Evolutionary conservation across 257 asterid species (phyloP).

Genomic region (Galeopsis tetrahit): DNA sequence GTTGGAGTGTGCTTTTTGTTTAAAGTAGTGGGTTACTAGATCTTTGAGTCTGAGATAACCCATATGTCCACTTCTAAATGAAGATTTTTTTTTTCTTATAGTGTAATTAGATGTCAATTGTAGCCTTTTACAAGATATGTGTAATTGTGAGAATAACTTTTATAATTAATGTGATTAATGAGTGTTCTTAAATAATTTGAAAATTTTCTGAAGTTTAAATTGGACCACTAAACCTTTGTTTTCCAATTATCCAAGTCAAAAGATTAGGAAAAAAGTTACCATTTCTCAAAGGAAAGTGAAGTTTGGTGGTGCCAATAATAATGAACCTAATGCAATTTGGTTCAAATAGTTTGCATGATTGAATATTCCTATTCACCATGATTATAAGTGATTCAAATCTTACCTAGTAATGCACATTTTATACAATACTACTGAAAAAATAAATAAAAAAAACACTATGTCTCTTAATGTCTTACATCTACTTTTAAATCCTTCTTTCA

Average conservation of each 20-base stretch:
- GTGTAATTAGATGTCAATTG: no score
- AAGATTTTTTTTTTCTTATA: no score
- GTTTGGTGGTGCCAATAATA: slow-evolving; percentile 39
- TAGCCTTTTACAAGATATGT: no score
- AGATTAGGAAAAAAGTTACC: not conserved
- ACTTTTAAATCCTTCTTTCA: no score
- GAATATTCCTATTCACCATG: slow-evolving; percentile 18
- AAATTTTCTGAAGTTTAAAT: not conserved
- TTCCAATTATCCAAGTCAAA: not conserved
- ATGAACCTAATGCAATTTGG: slow-evolving; percentile 29
- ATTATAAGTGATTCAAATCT: slow-evolving; percentile 20
- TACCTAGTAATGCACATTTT: not conserved
- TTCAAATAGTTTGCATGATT: slow-evolving; percentile 32
- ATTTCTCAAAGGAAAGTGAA: slow-evolving; percentile 26
- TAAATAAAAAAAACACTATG: no score
- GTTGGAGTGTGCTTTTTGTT: no score
- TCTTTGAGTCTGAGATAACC: no score
- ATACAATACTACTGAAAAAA: not conserved
- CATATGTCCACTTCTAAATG: no score
- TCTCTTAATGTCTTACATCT: no score
- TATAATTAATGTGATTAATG: slow-evolving; percentile 6
- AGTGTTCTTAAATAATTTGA: not conserved
- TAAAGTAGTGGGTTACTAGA: no score
- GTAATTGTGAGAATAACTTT: not conserved
- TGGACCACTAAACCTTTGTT: not conserved